phyloP scores from a whole-genome alignment of 1,284 basidiomycete genomes.

The Moniliella sp. region DNA sequence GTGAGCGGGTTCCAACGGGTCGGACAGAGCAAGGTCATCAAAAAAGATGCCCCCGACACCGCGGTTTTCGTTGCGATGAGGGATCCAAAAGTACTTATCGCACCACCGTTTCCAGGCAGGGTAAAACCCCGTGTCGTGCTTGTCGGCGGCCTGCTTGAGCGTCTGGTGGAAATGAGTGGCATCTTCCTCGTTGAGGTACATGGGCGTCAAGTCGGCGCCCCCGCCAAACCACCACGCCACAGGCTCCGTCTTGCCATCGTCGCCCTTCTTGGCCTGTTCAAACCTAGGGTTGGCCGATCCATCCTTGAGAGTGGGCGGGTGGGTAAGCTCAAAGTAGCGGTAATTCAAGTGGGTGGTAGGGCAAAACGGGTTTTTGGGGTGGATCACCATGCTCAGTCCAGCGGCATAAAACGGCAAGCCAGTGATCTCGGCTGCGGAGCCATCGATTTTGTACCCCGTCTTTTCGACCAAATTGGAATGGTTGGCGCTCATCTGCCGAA shows the following conservation, averaged over 20 bases:
- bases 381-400: slow-evolving; percentile 73
- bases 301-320: slow-evolving; percentile 25
- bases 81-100: slow-evolving; percentile 84
- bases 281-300: slow-evolving; percentile 27
- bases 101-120: slow-evolving; percentile 79
- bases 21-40: slow-evolving; percentile 39
- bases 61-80: slow-evolving; percentile 66
- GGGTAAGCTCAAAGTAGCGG: slow-evolving; percentile 63
- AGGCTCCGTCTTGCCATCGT: slow-evolving; percentile 8
- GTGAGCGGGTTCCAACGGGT: slow-evolving; percentile 4
- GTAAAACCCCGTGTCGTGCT: slow-evolving; percentile 51
- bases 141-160: slow-evolving; percentile 55
- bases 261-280: slow-evolving; percentile 3
- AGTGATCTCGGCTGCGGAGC: slow-evolving; percentile 45
- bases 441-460: slow-evolving; percentile 27
- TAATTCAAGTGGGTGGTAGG: slow-evolving; percentile 85
- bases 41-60: slow-evolving; percentile 92
- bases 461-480: slow-evolving; percentile 43
- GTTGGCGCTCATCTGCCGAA: slow-evolving; percentile 81
- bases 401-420: slow-evolving; percentile 77
- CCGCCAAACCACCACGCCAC: slow-evolving; percentile 97
- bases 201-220: slow-evolving; percentile 77
- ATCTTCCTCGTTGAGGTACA: slow-evolving; percentile 72
- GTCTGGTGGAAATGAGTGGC: slow-evolving; percentile 64
- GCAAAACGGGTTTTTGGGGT: slow-evolving; percentile 60